A percentile compares a stretch with the other conserved stretches of the same genome.
phyloP scores from a whole-genome alignment of 495 filamentous ascomycete genomes.

The Apodospora peruviana region DNA sequence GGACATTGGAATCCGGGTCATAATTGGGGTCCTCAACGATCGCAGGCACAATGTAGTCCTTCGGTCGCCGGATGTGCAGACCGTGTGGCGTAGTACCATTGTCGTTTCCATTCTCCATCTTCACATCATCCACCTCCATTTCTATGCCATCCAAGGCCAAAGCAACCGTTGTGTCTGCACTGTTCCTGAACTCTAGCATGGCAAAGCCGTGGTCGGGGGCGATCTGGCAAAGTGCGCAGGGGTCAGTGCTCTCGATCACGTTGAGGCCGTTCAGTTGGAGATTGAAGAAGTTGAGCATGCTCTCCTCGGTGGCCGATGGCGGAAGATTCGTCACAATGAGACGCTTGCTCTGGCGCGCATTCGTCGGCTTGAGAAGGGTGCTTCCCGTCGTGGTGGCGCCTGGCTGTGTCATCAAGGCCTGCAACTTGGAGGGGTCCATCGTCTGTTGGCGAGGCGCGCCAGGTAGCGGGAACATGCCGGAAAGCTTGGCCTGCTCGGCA shows the following conservation, averaged over 20 bases:
- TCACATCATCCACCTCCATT: constrained; percentile 68
- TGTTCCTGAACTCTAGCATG: constrained; percentile 83
- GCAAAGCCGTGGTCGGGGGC: constrained; percentile 74
- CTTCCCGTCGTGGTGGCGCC: constrained; percentile 58
- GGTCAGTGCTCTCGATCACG: constrained; percentile 75
- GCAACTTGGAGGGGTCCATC: constrained; percentile 90
- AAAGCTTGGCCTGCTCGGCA: constrained; percentile 96
- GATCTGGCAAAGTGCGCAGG: constrained; percentile 79
- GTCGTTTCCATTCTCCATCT: constrained; percentile 46
- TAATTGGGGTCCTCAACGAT: constrained; percentile 68
- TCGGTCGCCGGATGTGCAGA: constrained; percentile 80
- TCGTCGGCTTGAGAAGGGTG: constrained; percentile 80
- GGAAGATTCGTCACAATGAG: constrained; percentile 84
- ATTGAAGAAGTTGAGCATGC: constrained; percentile 83
- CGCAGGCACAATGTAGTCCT: constrained; percentile 94
- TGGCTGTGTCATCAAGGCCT: constrained; percentile 92
- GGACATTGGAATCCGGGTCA: constrained; percentile 60
- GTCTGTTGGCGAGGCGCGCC: constrained; percentile 92
- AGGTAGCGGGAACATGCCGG: constrained; percentile 98
- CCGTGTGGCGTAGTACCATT: constrained; percentile 51
- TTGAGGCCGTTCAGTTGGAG: constrained; percentile 91
- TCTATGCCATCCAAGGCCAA: constrained; percentile 83
- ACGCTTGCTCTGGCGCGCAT: constrained; percentile 88
- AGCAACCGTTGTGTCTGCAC: constrained; percentile 84
- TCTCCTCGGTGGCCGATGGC: constrained; percentile 59